phyloP scores from a whole-genome alignment of 352 stramenopile genomes.

The Pythium dissotocum region DNA sequence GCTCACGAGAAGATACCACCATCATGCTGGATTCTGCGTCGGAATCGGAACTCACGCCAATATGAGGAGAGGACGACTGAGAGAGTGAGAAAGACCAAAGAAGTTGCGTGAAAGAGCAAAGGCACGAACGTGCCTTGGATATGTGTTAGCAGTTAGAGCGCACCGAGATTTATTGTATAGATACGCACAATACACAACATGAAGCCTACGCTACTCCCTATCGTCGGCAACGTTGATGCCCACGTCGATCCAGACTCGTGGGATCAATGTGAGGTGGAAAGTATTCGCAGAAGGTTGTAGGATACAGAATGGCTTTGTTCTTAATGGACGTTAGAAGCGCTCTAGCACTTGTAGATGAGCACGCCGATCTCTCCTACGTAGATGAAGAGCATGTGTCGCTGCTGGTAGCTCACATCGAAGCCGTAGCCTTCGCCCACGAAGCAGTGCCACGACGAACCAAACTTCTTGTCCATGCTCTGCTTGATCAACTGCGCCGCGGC shows the following conservation, averaged over 20 bases:
- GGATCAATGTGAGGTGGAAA: too few relatives aligned
- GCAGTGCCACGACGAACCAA: slow-evolving; percentile 95
- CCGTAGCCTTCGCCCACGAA: slow-evolving; percentile 96
- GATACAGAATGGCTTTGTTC: not conserved
- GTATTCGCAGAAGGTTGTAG: too few relatives aligned
- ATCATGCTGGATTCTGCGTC: slow-evolving; percentile 24
- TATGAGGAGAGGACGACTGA: not conserved
- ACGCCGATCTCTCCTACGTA: slow-evolving; percentile 93
- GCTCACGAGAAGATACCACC: slow-evolving; percentile 23
- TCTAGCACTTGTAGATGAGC: slow-evolving; percentile 93
- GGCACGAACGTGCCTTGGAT: not conserved
- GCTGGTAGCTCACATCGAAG: slow-evolving; percentile 96
- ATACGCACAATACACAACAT: not conserved
- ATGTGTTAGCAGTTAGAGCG: slow-evolving; percentile 4
- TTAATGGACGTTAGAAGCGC: not conserved
- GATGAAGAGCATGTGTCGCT: slow-evolving; percentile 95
- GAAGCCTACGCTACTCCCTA: not conserved
- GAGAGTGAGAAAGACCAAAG: not conserved
- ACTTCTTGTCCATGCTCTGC: slow-evolving; percentile 97
- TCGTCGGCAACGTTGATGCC: too few relatives aligned
- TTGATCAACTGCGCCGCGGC: slow-evolving; percentile 92
- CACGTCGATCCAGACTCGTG: too few relatives aligned
- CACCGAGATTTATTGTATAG: slow-evolving; percentile 1
- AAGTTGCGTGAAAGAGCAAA: not conserved
- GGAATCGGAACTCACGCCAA: slow-evolving; percentile 3